A percentile compares a stretch with the other conserved stretches of the same genome.
phyloP scores from a whole-genome alignment of 176 grass and related monocot species.

The Canna indica region DNA sequence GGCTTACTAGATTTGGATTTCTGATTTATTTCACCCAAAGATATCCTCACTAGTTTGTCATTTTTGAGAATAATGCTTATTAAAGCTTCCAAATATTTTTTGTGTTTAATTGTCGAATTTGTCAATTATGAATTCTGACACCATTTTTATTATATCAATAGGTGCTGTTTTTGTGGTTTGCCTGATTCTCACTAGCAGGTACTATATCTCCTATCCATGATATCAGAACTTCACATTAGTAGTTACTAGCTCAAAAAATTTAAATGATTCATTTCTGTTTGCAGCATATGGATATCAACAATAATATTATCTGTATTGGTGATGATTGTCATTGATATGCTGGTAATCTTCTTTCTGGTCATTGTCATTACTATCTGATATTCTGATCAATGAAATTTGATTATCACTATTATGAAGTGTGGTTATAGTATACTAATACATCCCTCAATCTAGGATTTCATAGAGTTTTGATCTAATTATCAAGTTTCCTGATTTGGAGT shows the following conservation, averaged over 20 bases:
- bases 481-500: too few relatives aligned
- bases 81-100: too few relatives aligned
- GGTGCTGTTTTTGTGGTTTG: constrained; percentile 89
- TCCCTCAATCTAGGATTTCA: too few relatives aligned
- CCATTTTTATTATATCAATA: constrained; percentile 13
- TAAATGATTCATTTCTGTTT: constrained; percentile 19
- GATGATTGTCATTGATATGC: constrained; percentile 88
- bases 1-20: neutral
- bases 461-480: too few relatives aligned
- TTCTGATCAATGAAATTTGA: too few relatives aligned
- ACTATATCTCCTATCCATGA: neutral
- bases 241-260: neutral
- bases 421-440: too few relatives aligned
- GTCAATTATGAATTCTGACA: neutral
- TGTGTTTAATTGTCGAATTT: neutral
- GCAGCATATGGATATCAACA: constrained; percentile 82
- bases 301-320: constrained; percentile 66
- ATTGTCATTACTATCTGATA: neutral
- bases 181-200: constrained; percentile 74
- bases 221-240: neutral
- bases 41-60: neutral
- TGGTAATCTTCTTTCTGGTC: constrained; percentile 38
- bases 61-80: neutral
- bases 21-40: neutral
- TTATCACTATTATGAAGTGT: too few relatives aligned